Evolutionary conservation across 2,329 filamentous ascomycete genomes (phyloP).

Genomic region (Nothopassalora personata): DNA sequence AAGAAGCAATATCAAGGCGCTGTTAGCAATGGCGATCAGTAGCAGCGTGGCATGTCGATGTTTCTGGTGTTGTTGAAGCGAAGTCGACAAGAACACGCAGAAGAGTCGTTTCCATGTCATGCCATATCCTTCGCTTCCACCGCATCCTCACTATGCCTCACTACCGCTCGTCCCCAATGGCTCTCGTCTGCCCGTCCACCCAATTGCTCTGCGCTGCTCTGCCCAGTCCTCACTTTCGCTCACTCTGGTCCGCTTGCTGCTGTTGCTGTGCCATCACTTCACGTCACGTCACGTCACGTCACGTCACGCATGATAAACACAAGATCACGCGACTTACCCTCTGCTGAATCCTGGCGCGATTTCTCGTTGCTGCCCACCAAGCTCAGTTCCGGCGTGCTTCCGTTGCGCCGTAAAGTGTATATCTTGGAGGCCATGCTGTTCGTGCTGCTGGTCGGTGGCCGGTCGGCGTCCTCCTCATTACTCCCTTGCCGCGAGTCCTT

Average conservation of each 20-base stretch:
- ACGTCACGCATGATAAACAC: slow-evolving; percentile 7
- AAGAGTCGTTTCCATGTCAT: neutral
- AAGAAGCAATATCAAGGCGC: neutral
- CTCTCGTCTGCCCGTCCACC: neutral
- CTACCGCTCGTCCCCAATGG: neutral
- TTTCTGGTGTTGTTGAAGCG: neutral
- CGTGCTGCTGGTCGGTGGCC: slow-evolving; percentile 27
- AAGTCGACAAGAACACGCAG: neutral
- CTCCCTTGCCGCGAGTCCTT: slow-evolving; percentile 22
- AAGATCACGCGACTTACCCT: slow-evolving; percentile 25
- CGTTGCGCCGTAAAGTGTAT: slow-evolving; percentile 39
- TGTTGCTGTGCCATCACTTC: neutral
- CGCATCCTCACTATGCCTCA: neutral
- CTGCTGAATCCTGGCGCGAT: slow-evolving; percentile 20
- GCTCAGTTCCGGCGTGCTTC: slow-evolving; percentile 46
- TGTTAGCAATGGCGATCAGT: neutral
- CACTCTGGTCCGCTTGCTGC: neutral
- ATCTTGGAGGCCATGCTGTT: slow-evolving; percentile 33
- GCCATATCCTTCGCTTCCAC: neutral
- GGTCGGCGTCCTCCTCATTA: slow-evolving; percentile 22
- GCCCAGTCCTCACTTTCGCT: neutral
- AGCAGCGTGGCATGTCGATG: neutral
- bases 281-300: neutral
- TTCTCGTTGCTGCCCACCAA: slow-evolving; percentile 30
- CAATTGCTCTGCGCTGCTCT: neutral